Conservation (phyloP, 2,329 filamentous ascomycete species). For the Diaporthe humulicola region DNA sequence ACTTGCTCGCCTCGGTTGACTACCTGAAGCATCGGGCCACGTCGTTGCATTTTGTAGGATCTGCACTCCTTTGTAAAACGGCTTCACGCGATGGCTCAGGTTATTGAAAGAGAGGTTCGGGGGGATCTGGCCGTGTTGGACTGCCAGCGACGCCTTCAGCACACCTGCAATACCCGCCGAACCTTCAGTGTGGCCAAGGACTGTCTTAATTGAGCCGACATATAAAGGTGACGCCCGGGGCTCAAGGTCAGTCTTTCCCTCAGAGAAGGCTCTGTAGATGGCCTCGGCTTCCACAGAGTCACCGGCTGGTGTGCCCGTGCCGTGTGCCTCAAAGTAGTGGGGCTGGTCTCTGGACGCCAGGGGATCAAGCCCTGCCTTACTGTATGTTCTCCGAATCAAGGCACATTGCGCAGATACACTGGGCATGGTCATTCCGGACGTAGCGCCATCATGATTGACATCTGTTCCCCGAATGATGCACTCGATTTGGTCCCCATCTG, state of each 20-base stretch:
- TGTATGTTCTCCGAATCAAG: conserved; percentile 56
- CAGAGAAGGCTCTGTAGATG: conserved; percentile 49
- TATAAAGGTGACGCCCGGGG: conserved; percentile 38
- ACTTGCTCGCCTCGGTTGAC: conserved; percentile 13
- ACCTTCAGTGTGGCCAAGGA: conserved; percentile 58
- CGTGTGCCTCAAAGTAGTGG: conserved; percentile 57
- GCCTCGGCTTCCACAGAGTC: conserved; percentile 50
- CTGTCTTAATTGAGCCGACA: conserved; percentile 50
- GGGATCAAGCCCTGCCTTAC: conserved; percentile 52
- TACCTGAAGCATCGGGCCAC: not conserved
- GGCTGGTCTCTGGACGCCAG: conserved; percentile 45
- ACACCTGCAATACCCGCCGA: conserved; percentile 57
- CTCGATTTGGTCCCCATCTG: conserved; percentile 56
- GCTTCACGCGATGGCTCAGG: conserved; percentile 50
- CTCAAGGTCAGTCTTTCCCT: not conserved
- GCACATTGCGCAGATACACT: conserved; percentile 54
- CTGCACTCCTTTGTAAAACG: conserved; percentile 45
- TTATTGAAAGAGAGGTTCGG: conserved; percentile 53
- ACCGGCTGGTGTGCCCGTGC: conserved; percentile 44
- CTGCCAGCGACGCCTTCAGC: conserved; percentile 51
- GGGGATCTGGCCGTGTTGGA: conserved; percentile 52
- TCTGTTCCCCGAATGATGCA: conserved; percentile 57
- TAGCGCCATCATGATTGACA: conserved; percentile 59
- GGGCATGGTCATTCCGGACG: conserved; percentile 64
- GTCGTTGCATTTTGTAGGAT: not conserved